A percentile compares a stretch with the other conserved stretches of the same genome.
Conservation (phyloP, 2,329 filamentous ascomycete species). For the Pseudocercospora macadamiae region DNA sequence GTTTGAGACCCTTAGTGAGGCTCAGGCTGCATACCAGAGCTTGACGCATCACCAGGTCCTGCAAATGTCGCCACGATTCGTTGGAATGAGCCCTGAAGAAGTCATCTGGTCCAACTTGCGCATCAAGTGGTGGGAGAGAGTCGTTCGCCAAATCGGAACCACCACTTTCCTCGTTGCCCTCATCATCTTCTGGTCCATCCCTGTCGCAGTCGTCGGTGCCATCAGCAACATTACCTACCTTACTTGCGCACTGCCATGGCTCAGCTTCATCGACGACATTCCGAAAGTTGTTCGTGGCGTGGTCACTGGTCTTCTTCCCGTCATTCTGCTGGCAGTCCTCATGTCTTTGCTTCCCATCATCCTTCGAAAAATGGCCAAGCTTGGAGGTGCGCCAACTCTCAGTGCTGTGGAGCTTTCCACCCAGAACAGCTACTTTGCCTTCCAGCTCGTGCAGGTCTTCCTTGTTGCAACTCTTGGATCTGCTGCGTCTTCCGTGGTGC, state of each 20-base stretch:
- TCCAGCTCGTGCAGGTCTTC: slow-evolving; percentile 91
- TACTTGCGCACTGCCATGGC: slow-evolving; percentile 55
- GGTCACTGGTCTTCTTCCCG: slow-evolving; percentile 80
- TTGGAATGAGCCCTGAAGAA: slow-evolving; percentile 79
- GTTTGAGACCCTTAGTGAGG: slow-evolving; percentile 78
- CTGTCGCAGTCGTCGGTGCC: slow-evolving; percentile 76
- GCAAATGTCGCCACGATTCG: slow-evolving; percentile 83
- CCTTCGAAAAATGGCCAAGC: slow-evolving; percentile 77
- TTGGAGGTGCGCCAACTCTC: slow-evolving; percentile 77
- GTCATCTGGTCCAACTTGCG: slow-evolving; percentile 85
- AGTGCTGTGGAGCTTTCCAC: slow-evolving; percentile 84
- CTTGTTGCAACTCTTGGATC: slow-evolving; percentile 82
- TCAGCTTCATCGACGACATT: slow-evolving; percentile 73
- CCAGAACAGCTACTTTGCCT: slow-evolving; percentile 88
- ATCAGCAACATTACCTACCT: slow-evolving; percentile 80
- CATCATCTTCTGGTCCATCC: slow-evolving; percentile 84
- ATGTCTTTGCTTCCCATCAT: slow-evolving; percentile 85
- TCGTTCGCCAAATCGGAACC: slow-evolving; percentile 71
- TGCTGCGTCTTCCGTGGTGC: slow-evolving; percentile 71
- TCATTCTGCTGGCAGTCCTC: slow-evolving; percentile 75
- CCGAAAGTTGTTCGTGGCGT: slow-evolving; percentile 76
- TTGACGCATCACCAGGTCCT: slow-evolving; percentile 84
- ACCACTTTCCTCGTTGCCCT: slow-evolving; percentile 73
- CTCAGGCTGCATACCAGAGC: slow-evolving; percentile 84
- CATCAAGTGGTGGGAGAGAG: slow-evolving; percentile 83